Percentiles rank a stretch among this genome's conserved stretches.
Conservation (phyloP, 2,329 filamentous ascomycete species). For the Phyllosticta citribraziliensis region DNA sequence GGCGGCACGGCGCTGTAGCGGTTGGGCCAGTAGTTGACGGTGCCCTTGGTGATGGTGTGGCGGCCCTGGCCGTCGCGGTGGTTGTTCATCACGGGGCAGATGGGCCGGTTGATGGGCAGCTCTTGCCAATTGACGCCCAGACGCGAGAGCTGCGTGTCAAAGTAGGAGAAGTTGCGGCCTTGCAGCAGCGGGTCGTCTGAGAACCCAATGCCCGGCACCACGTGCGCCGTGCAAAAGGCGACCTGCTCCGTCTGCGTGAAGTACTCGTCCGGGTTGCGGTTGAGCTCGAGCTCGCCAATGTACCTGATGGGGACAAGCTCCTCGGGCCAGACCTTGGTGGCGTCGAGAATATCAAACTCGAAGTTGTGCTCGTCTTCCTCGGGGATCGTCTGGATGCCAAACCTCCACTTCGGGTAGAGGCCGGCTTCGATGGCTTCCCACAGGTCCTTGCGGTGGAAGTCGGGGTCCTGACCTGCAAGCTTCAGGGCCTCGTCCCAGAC, state of each 20-base stretch:
- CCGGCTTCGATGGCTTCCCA: constrained; percentile 64
- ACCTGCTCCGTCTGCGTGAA: constrained; percentile 76
- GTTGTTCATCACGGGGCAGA: constrained; percentile 66
- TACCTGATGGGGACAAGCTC: constrained; percentile 65
- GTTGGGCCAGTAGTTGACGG: constrained; percentile 74
- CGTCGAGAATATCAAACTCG: constrained; percentile 76
- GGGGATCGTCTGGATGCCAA: constrained; percentile 69
- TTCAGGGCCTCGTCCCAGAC: constrained; percentile 76
- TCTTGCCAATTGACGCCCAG: constrained; percentile 69
- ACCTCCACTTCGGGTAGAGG: constrained; percentile 66
- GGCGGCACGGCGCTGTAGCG: constrained; percentile 55
- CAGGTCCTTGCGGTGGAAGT: constrained; percentile 73
- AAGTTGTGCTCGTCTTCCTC: constrained; percentile 66
- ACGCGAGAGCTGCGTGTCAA: constrained; percentile 59
- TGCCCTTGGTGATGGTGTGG: constrained; percentile 64
- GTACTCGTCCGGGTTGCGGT: constrained; percentile 70
- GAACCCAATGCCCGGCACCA: constrained; percentile 69
- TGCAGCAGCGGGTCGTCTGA: constrained; percentile 67
- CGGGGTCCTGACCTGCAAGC: constrained; percentile 52
- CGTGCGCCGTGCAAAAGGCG: constrained; percentile 71
- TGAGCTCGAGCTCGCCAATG: constrained; percentile 70
- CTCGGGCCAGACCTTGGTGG: constrained; percentile 80
- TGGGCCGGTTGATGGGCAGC: constrained; percentile 64
- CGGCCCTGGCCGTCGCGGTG: constrained; percentile 66
- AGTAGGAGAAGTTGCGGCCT: constrained; percentile 60